Base-by-base conservation (phyloP, 1,139 yeast genomes). In the Geotrichum klebahnii region DNA sequence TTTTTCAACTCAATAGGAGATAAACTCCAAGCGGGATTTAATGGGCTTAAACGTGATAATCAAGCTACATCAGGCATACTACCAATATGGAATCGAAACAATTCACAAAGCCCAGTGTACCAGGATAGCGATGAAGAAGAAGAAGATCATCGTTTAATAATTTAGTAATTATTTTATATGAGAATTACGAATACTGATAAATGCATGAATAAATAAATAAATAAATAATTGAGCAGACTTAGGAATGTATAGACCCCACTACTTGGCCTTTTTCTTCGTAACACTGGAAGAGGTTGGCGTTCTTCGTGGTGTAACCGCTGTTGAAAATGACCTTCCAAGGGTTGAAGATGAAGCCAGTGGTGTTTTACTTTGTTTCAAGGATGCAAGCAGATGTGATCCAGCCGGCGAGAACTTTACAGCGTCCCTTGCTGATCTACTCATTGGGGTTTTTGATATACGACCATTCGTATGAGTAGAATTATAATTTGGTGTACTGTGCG, bases 51-150 rank as follows among this genome's bases (percentile, higher is more conserved):
- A 31, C 29, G 9, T 19, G 12, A 28, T 19, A 31, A 26, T 14
- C 5, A 31, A 16, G 17, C 22, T 35, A n/a, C 22, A 19, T 9
- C 29, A 32, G 33, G 44, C 17, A 3, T 43, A 3, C 5, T 46
- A 9, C 40, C 62, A 50, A 42, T 53, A 44, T 28, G 61, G 62
- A 19, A 50, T 53, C 29, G 47, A 44, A 34, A 52, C 39, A 24
- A 34, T 45, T n/a, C 40, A 41, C 33, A 44, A 38, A 37, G 37
- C 38, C 39, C 37, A 5, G 40, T 22, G 24, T 54, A 42, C 48
- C 57, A 34, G 44, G 57, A 45, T 47, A n/a, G n/a, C n/a, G 57
- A 55, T 20, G 53, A 33, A 14, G 54, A 36, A 5, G 54, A 41
- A 17, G 53, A 46, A 19, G 54, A 47, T 37, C 42, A 48, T 9